Conservation (phyloP, 768 basidiomycete genomes). For the Kondoa subrosea region DNA sequence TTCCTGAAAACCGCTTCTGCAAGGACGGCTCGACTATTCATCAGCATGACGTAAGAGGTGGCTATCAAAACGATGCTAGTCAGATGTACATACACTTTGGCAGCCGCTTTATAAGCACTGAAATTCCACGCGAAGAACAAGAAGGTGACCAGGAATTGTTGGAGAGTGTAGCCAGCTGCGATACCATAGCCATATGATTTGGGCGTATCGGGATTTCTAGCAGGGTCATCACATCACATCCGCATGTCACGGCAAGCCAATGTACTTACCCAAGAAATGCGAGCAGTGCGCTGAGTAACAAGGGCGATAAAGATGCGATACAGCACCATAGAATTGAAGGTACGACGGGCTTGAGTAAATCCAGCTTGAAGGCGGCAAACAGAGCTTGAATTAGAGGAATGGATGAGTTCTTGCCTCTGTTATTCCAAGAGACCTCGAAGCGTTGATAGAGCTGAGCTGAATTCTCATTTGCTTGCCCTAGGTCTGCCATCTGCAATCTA, state of each 20-base stretch:
- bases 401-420: background rate
- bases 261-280: background rate
- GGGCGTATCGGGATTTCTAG: background rate
- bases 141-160: background rate
- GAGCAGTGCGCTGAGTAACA: background rate
- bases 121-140: background rate
- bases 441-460: background rate
- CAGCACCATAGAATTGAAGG: background rate
- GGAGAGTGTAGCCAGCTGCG: background rate
- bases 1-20: background rate
- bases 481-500: background rate
- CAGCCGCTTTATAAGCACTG: too few species aligned
- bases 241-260: background rate
- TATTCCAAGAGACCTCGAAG: background rate
- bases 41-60: too few species aligned
- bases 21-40: background rate
- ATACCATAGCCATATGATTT: background rate
- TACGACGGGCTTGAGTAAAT: background rate
- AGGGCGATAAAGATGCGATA: background rate
- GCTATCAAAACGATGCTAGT: too few species aligned
- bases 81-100: too few species aligned
- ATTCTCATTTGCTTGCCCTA: background rate
- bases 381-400: background rate
- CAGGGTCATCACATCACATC: background rate
- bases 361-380: background rate